Evolutionary conservation across 164 flowering plant species (phyloP).

Genomic region (Nymphaea thermarum): DNA sequence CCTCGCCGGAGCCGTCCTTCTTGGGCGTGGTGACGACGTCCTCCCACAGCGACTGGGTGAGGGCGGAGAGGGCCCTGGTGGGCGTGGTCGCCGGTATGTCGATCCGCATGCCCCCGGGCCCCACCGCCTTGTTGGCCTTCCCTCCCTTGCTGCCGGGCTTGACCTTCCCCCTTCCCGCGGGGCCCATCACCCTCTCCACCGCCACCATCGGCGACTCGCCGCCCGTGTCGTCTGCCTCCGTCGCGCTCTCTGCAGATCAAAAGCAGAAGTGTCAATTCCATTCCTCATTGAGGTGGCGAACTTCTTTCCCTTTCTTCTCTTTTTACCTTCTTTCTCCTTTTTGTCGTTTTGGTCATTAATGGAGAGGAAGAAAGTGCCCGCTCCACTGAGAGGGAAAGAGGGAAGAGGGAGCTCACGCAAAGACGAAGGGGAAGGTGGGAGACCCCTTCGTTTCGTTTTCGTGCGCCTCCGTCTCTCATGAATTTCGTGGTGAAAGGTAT

Average conservation of each 20-base stretch:
- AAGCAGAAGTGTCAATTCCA: not conserved
- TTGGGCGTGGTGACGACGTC: slow-evolving; percentile 67
- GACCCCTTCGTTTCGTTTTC: too few species aligned
- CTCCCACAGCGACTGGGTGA: slow-evolving; percentile 73
- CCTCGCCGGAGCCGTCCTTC: slow-evolving; percentile 42
- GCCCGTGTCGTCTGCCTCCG: not conserved
- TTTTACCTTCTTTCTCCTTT: not conserved
- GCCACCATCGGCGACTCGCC: not conserved
- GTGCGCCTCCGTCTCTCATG: too few species aligned
- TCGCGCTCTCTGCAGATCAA: not conserved
- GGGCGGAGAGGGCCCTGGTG: slow-evolving; percentile 43
- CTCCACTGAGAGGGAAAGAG: too few species aligned
- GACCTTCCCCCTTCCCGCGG: not conserved
- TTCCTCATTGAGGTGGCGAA: too few species aligned
- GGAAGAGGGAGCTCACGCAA: too few species aligned
- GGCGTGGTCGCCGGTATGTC: slow-evolving; percentile 69
- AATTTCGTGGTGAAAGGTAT: too few species aligned
- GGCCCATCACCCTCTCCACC: not conserved
- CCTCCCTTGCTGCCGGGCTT: slow-evolving; percentile 22
- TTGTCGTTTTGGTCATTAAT: not conserved
- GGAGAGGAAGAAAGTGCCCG: too few species aligned
- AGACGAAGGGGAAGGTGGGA: too few species aligned
- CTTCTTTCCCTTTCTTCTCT: too few species aligned
- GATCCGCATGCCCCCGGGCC: slow-evolving; percentile 34
- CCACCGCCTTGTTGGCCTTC: slow-evolving; percentile 30